A percentile compares a stretch with the other conserved stretches of the same genome.
These are phyloP conservation scores for Alternaria sp. DNA, from an alignment of 2,329 filamentous ascomycete species.

Conservation along the genomic window DNA sequence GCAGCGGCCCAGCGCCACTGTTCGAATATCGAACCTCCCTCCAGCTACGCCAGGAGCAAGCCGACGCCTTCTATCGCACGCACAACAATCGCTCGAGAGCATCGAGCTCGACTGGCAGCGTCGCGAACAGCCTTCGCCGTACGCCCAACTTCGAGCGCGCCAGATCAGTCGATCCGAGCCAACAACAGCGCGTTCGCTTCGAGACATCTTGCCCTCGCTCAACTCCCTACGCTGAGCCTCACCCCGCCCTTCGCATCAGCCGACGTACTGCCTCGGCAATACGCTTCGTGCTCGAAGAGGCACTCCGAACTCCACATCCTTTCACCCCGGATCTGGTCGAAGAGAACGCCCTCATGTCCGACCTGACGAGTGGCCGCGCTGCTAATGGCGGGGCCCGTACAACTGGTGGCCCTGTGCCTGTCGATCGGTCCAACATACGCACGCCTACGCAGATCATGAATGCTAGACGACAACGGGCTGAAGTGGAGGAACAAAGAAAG, in stretches of 20 bases:
- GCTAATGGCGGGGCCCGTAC: constrained; percentile 67
- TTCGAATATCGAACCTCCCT: constrained; percentile 47
- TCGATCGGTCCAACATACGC: constrained; percentile 69
- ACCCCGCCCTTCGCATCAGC: constrained; percentile 74
- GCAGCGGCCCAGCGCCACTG: constrained; percentile 39
- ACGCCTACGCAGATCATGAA: constrained; percentile 93
- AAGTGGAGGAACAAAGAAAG: constrained; percentile 63
- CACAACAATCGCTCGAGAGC: constrained; percentile 56
- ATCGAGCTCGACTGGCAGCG: constrained; percentile 63
- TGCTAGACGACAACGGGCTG: constrained; percentile 77
- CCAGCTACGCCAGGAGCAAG: constrained; percentile 56
- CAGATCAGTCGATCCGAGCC: constrained; percentile 57
- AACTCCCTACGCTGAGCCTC: constrained; percentile 53
- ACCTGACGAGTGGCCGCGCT: constrained; percentile 70
- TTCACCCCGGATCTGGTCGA: constrained; percentile 87
- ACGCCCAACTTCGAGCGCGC: constrained; percentile 60
- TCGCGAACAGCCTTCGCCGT: constrained; percentile 61
- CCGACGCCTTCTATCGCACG: constrained; percentile 46
- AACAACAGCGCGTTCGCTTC: constrained; percentile 49
- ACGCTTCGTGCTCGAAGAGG: constrained; percentile 90
- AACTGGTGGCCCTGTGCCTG: constrained; percentile 62
- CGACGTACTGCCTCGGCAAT: constrained; percentile 87
- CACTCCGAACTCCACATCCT: constrained; percentile 78
- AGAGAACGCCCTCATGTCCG: constrained; percentile 91
- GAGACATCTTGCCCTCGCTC: constrained; percentile 41